Percentiles rank a stretch among this genome's conserved stretches.
Evolutionary conservation across 83 land plant species (phyloP).

Genomic region (Isoetes engelmannii): DNA sequence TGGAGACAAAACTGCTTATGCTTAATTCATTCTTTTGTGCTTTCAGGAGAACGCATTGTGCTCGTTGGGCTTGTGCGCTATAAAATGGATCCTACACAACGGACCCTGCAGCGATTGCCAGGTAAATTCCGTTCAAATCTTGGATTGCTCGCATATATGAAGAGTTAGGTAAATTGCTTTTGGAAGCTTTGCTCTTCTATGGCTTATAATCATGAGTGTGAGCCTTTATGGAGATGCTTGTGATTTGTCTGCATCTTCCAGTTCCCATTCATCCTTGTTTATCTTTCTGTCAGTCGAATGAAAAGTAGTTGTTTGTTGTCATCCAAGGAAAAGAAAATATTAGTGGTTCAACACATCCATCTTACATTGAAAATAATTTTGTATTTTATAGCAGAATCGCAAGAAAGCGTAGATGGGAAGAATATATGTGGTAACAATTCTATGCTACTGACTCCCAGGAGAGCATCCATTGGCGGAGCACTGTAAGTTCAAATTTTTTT

Average conservation of each 20-base stretch:
- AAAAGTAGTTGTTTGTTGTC: too few species aligned
- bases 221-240: too few species aligned
- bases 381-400: conserved; percentile 12
- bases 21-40: not conserved
- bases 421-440: conserved; percentile 8
- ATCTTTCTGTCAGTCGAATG: too few species aligned
- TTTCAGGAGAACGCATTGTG: conserved; percentile 59
- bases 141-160: too few species aligned
- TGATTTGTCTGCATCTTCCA: too few species aligned
- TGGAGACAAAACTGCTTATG: not conserved
- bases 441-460: conserved; percentile 44
- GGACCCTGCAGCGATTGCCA: conserved; percentile 56
- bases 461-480: conserved; percentile 62
- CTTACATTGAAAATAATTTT: too few species aligned
- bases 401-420: conserved; percentile 11
- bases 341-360: too few species aligned
- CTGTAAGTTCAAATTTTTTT: conserved; percentile 57
- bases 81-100: conserved; percentile 63
- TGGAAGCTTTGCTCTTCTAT: too few species aligned
- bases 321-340: too few species aligned
- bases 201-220: too few species aligned
- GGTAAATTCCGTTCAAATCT: conserved; percentile 23
- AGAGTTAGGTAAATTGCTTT: too few species aligned
- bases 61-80: conserved; percentile 61
- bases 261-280: too few species aligned